Evolutionary conservation across 768 basidiomycete genomes (phyloP).

Genomic region (Lentinula sp.): DNA sequence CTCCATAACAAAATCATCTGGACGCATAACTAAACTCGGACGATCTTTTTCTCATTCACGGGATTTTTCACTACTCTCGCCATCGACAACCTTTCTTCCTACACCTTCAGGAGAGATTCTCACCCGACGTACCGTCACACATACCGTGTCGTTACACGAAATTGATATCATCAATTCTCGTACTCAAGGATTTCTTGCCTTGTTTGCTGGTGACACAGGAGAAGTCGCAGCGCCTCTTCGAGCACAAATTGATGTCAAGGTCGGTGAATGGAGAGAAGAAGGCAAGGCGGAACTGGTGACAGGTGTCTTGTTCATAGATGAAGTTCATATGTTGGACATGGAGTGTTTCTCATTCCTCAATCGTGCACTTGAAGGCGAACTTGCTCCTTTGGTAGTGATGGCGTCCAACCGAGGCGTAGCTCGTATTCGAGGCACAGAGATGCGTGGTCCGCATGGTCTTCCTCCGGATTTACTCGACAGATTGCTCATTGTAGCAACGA

Average conservation of each 20-base stretch:
- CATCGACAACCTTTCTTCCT: conserved; percentile 65
- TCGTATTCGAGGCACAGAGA: conserved; percentile 91
- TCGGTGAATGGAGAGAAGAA: conserved; percentile 97
- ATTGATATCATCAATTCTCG: conserved; percentile 99
- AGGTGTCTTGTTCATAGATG: conserved; percentile 97
- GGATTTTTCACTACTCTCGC: conserved; percentile 41
- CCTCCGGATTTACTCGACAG: conserved; percentile 93
- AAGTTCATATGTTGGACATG: conserved; percentile 99
- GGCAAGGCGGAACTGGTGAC: conserved; percentile 98
- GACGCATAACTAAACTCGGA: conserved; percentile 94
- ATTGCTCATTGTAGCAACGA: conserved; percentile 92
- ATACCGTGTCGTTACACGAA: conserved; percentile 96
- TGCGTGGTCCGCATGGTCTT: conserved; percentile 90
- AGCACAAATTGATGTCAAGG: conserved; percentile 94
- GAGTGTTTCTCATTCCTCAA: conserved; percentile 99
- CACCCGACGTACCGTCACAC: conserved; percentile 94
- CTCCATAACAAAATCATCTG: conserved; percentile 95
- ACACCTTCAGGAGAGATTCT: conserved; percentile 98
- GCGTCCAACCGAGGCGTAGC: conserved; percentile 95
- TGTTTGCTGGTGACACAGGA: conserved; percentile 94
- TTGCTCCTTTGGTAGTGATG: conserved; percentile 97
- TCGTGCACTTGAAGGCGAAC: conserved; percentile 87
- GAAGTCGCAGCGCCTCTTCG: conserved; percentile 98
- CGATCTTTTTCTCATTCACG: conserved; percentile 94
- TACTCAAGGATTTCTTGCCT: conserved; percentile 96